A percentile compares a stretch with the other conserved stretches of the same genome.
Conservation (phyloP, 139 green algal genomes). For the Ulvella scutata region DNA sequence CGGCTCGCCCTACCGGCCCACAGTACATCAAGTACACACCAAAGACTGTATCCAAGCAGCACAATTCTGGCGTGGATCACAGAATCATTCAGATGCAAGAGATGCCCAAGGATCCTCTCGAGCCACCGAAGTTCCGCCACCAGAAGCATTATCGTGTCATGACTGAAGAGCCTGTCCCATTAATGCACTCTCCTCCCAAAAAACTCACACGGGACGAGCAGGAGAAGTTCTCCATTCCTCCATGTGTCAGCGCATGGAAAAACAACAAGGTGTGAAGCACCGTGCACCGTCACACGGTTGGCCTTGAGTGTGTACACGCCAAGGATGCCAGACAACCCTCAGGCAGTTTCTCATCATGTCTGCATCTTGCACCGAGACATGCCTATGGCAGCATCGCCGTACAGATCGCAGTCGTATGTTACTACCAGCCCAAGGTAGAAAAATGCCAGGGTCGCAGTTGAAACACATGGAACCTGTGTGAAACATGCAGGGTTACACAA, state of each 20-base stretch:
- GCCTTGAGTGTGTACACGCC: no score
- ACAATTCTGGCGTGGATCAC: slow-evolving; percentile 50
- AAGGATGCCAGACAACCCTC: neutral
- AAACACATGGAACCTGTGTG: no score
- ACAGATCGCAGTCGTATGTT: no score
- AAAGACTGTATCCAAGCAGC: slow-evolving; percentile 15
- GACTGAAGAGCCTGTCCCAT: slow-evolving; percentile 42
- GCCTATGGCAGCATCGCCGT: no score
- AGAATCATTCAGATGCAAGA: slow-evolving; percentile 97
- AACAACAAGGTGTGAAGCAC: slow-evolving; percentile 56
- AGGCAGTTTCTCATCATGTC: neutral
- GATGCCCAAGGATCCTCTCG: slow-evolving; percentile 85
- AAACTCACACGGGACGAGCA: slow-evolving; percentile 76
- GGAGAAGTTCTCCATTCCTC: slow-evolving; percentile 96
- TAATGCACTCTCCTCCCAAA: slow-evolving; percentile 91
- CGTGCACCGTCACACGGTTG: neutral
- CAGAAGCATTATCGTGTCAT: slow-evolving; percentile 36
- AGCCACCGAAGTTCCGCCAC: slow-evolving; percentile 92
- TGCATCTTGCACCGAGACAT: neutral
- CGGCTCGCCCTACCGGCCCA: slow-evolving; percentile 45
- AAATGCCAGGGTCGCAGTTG: no score
- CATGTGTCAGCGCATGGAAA: slow-evolving; percentile 97
- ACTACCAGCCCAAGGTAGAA: no score
- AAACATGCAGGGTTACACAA: slow-evolving; percentile 86
- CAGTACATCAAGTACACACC: slow-evolving; percentile 96